phyloP scores from a whole-genome alignment of 2,329 filamentous ascomycete genomes.

The Diaporthe sp. region DNA sequence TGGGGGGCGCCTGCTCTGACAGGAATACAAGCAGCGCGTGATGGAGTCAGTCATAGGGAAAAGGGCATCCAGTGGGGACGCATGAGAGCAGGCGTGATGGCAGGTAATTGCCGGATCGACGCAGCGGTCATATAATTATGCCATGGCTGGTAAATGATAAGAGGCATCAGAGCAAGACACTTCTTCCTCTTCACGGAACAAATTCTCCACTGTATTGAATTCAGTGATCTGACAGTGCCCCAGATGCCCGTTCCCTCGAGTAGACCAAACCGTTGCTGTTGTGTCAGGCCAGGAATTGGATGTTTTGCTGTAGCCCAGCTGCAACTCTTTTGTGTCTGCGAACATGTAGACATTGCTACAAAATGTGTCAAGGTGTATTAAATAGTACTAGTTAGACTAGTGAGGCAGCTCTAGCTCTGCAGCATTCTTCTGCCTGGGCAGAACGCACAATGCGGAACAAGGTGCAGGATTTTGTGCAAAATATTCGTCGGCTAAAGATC shows the following conservation, averaged over 20 bases:
- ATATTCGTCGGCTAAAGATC: background rate
- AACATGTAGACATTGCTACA: background rate
- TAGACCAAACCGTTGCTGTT: background rate
- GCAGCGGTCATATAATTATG: background rate
- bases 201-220: background rate
- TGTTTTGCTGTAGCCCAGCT: background rate
- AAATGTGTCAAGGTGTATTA: background rate
- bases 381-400: background rate
- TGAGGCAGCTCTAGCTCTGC: background rate
- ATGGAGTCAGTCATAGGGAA: background rate
- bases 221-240: background rate
- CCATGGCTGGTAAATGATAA: background rate
- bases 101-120: slow-evolving; percentile 1
- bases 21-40: background rate
- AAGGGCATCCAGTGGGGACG: background rate
- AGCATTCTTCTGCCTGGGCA: slow-evolving; percentile 16
- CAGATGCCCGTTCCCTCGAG: background rate
- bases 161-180: background rate
- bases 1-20: background rate
- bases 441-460: background rate
- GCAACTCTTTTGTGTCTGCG: background rate
- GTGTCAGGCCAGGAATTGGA: background rate
- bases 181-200: background rate
- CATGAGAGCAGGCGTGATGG: background rate
- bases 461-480: background rate